Evolutionary conservation across 176 grass and related monocot genomes (phyloP).

Genomic region (Oryza officinalis): DNA sequence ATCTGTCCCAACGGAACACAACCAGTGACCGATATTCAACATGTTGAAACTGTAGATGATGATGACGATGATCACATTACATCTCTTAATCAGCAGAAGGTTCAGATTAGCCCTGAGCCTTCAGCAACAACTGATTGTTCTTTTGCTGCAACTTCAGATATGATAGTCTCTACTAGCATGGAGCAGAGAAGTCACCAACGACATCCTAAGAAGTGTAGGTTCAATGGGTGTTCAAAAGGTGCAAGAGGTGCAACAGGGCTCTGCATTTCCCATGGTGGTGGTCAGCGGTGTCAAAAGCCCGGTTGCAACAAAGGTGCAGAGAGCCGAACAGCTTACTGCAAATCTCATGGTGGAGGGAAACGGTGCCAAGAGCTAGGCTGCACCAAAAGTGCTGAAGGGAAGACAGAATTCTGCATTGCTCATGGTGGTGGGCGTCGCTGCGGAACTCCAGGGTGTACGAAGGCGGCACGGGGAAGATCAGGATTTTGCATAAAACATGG

Average conservation of each 20-base stretch:
- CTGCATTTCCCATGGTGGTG: conserved; percentile 88
- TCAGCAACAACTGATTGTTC: conserved; percentile 61
- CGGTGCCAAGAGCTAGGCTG: conserved; percentile 82
- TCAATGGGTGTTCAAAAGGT: conserved; percentile 83
- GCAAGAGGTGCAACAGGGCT: conserved; percentile 79
- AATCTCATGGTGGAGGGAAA: conserved; percentile 84
- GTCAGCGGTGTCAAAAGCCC: conserved; percentile 81
- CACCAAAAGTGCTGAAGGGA: conserved; percentile 88
- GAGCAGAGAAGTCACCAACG: conserved; percentile 56
- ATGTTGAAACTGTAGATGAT: conserved; percentile 31
- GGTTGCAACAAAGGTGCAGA: conserved; percentile 90
- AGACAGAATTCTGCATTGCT: conserved; percentile 88
- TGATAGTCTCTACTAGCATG: conserved; percentile 19
- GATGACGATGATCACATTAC: conserved; percentile 11
- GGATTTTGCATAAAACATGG: conserved; percentile 84
- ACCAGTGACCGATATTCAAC: conserved; percentile 23
- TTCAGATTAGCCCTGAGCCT: conserved; percentile 52
- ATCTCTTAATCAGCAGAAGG: conserved; percentile 27
- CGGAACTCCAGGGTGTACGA: conserved; percentile 45
- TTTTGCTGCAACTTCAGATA: conserved; percentile 50
- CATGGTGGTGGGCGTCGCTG: conserved; percentile 77
- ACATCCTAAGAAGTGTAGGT: conserved; percentile 86
- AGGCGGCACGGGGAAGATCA: conserved; percentile 74
- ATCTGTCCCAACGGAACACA: conserved; percentile 22
- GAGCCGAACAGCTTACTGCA: conserved; percentile 79